These are phyloP conservation scores for Manihot esculenta DNA, from an alignment of 441 rosid species.

Conservation along the genomic window DNA sequence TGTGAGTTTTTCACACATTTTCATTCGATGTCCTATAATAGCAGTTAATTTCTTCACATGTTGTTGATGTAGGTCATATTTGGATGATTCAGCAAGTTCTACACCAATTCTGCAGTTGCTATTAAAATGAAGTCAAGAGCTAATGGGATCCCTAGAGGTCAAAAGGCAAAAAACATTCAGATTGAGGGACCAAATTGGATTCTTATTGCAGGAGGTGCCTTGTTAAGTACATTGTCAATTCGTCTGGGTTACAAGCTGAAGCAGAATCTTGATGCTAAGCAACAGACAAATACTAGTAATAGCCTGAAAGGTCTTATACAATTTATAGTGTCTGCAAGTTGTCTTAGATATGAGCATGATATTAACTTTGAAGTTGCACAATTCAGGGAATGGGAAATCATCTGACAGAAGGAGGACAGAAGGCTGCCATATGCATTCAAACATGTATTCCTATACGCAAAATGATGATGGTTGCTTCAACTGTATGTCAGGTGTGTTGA, in stretches of 20 bases:
- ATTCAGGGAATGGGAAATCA: conserved; percentile 54
- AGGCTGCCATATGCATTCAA: conserved; percentile 52
- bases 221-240: conserved; percentile 83
- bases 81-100: conserved; percentile 42
- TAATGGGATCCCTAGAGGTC: conserved; percentile 48
- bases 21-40: conserved; percentile 11
- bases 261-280: conserved; percentile 61
- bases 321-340: conserved; percentile 12
- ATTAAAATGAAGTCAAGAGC: conserved; percentile 61
- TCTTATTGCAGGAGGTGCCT: conserved; percentile 90
- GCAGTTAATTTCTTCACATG: conserved; percentile 12
- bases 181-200: conserved; percentile 81
- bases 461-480: conserved; percentile 62
- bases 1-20: background rate
- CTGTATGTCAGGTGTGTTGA: conserved; percentile 57
- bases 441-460: conserved; percentile 52
- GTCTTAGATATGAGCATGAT: conserved; percentile 2
- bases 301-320: conserved; percentile 37
- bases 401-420: conserved; percentile 49
- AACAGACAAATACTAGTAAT: conserved; percentile 43
- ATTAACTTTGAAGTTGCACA: conserved; percentile 13
- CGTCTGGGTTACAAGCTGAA: conserved; percentile 88
- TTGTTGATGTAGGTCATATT: conserved; percentile 43
- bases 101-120: conserved; percentile 25
- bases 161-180: conserved; percentile 40